Conservation (phyloP, 192 early-diverging fungal species). For the Coemansia sp. region DNA sequence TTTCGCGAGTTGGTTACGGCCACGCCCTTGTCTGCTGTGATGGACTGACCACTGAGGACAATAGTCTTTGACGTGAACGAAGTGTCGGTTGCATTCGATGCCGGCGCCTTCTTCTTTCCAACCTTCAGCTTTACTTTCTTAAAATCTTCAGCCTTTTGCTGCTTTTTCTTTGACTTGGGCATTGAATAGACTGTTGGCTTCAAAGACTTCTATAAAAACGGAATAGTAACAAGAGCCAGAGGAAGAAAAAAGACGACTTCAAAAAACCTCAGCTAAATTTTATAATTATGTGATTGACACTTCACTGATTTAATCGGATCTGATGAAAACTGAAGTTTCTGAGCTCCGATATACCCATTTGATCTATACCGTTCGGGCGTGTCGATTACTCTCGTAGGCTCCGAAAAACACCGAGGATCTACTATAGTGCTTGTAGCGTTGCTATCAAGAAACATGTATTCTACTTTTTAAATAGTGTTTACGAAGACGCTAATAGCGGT, state of each 20-base stretch:
- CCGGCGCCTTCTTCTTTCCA: constrained; percentile 77
- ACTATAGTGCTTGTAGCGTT: too few species aligned
- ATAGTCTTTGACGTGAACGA: constrained; percentile 82
- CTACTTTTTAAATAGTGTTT: too few species aligned
- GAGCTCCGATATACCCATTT: too few species aligned
- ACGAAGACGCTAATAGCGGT: too few species aligned
- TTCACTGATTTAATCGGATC: too few species aligned
- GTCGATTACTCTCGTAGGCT: too few species aligned
- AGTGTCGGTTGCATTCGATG: constrained; percentile 75
- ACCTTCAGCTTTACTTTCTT: constrained; percentile 91
- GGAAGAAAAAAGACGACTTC: neutral
- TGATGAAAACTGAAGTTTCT: too few species aligned
- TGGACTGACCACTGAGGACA: constrained; percentile 74
- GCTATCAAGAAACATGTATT: too few species aligned
- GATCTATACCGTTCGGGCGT: too few species aligned
- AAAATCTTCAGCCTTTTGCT: constrained; percentile 76
- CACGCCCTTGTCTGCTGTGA: constrained; percentile 69
- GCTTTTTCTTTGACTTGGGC: constrained; percentile 66
- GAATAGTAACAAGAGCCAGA: neutral
- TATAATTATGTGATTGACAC: too few species aligned
- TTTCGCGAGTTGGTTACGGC: constrained; percentile 74
- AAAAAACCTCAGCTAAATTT: too few species aligned
- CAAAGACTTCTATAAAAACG: neutral
- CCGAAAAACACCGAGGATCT: too few species aligned
- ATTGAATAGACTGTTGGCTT: constrained; percentile 18